Evolutionary conservation across 164 flowering plant species (phyloP), one percentile per base, ranked within the genome.

Genomic region (Platanus orientalis): DNA sequence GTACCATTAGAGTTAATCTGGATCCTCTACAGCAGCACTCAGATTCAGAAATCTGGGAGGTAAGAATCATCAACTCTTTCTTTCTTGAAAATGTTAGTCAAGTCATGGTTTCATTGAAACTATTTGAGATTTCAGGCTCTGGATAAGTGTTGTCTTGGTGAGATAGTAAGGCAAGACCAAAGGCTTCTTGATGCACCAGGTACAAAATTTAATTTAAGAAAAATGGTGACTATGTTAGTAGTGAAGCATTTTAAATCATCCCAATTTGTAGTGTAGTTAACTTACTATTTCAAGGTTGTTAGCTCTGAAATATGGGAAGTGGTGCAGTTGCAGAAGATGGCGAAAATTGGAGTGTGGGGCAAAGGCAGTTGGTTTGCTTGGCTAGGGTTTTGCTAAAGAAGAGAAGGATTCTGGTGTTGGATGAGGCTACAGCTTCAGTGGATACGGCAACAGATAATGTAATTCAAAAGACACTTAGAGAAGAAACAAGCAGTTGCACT

Each of bases 341-440:
- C 24, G 97, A 89, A 36, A 95, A 95, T 58, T 95, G 99, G 99
- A 95, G 99, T 45, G 94, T 93, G 69, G 98, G 98, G 23, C 94
- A 93, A 64, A 87, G 97, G 73, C 98, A 93, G 68, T 95, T 93
- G 65, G 89, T 95, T 0, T 95, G 99, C 66, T 68, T 95, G 62
- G 99, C 92, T 5, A 56, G 99, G 20, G 96, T 95, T 7, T 88
- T 95, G 91, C 75, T 95, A 20, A 95, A 95, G 76, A 84, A 59
- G 40, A 95, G 96, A 80, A 69, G 87, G 28, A 76, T 95, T 32
- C 61, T 95, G 83, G 92, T 95, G 49, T 81, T 95, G 90, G 99
- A 95, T 57, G 99, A 95, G 70, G 97, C 99, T 19, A 95, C 99
- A 0, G 99, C 99, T 42, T 94, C 98, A 0, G 98, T 93, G 40